Evolutionary conservation across 2,329 filamentous ascomycete species (phyloP).

Genomic region (Epichloe hybrida): DNA sequence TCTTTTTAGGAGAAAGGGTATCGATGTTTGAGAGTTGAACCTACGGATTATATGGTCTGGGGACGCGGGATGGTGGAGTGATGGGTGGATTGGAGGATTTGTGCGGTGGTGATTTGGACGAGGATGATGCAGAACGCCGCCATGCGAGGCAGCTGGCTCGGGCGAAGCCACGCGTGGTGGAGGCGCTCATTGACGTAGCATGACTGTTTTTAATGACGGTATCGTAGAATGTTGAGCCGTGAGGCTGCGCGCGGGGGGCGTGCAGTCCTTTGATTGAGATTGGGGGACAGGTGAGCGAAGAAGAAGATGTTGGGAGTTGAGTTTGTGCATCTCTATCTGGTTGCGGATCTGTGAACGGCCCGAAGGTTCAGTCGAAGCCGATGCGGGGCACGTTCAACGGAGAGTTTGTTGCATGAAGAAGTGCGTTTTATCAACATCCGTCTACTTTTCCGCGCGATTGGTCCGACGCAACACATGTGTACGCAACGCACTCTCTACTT

Average conservation of each 20-base stretch:
- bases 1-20: neutral
- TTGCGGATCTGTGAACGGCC: neutral
- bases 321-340: no score
- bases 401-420: neutral
- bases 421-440: neutral
- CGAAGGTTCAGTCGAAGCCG: neutral
- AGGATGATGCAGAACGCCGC: slow-evolving; percentile 19
- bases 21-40: neutral
- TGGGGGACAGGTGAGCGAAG: no score
- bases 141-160: slow-evolving; percentile 10
- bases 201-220: neutral
- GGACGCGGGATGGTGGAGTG: slow-evolving; percentile 11
- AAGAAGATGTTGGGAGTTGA: no score
- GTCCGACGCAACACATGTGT: neutral
- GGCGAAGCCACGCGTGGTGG: slow-evolving; percentile 14
- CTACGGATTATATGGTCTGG: slow-evolving; percentile 19
- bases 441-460: neutral
- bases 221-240: no score
- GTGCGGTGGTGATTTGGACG: slow-evolving; percentile 10
- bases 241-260: no score
- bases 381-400: neutral
- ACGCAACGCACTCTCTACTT: neutral
- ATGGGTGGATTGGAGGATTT: slow-evolving; percentile 8
- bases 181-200: slow-evolving; percentile 16
- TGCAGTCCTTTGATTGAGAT: no score